Base-by-base conservation (phyloP, 2,329 filamentous ascomycete genomes). In the Plectosphaerella cucumerina region DNA sequence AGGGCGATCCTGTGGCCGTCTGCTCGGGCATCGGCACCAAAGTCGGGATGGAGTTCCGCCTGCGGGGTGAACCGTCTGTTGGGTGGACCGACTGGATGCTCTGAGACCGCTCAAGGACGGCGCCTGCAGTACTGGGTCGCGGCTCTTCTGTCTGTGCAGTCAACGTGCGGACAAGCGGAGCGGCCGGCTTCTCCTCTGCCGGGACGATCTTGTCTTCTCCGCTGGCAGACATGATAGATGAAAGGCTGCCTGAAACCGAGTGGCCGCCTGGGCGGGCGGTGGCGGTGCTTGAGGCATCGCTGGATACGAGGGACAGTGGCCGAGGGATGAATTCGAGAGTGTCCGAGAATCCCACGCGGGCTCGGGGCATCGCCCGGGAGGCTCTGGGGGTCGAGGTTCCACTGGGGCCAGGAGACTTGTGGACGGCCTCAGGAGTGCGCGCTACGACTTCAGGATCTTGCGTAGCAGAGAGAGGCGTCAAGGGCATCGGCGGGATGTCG, bases 241-340 rank as follows among this genome's bases (percentile, higher is more conserved):
- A 91, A 44, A 94, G 84, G 66, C 89, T 95, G 51, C 86, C 87
- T 22, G 87, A 87, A 33, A 89, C 77, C 2, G 86, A 89, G 65
- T 93, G 89, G 5, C 84, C 52, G 11, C 55, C 82, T 4, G 79
- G 79, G 22, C 84, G 80, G 17, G 85, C 78, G 1, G 89, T 90
- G 49, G 83, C 72, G 3, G 87, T 94, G 62, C 86, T 91, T 44
- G 90, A 86, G 0, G 89, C 90, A 64, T 94, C 90, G 18, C 85
- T 92, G 1, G 90, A 96, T 14, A 95, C 84, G 18, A 92, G 75
- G 2, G 92, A 96, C 17, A 95, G 70, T 1, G 92, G 91, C 11
- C 90, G 82, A 5, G 87, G 87, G 59, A 92, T 92, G 56, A 88
- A 91, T 65, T 95, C 89, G 23, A 95, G 76, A 11, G 83, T 88